Base-by-base conservation (phyloP, 495 filamentous ascomycete genomes). In the Neurospora sp. region DNA sequence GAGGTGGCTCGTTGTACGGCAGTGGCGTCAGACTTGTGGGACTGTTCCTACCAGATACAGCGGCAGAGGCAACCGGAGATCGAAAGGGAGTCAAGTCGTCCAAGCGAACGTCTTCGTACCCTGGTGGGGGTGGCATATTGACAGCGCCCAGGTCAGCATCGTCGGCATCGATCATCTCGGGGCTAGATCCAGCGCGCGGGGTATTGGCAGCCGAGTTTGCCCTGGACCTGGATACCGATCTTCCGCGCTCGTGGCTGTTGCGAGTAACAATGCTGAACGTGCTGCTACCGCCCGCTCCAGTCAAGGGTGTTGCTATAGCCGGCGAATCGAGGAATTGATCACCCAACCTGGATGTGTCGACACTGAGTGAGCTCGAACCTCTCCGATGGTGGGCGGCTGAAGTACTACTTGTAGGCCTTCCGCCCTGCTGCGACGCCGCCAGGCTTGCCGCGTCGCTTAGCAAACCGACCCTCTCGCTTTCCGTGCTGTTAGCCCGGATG, bases 401-500 rank as follows among this genome's bases (percentile, higher is more conserved):
- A 69, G 75, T 48, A 69, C 42, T 38, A 37, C 35, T 37, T 5
- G 35, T 37, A 42, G 31, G 40, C 37, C 31, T 71, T 41, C 37
- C 27, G 10, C 39, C 53, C 53, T 61, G 35, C 22, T 65, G 40
- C 39, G 20, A 41, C 12, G 70, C 71, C 8, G 81, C 84, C 74
- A 92, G 90, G 73, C 85, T 87, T 4, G 90, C 90, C 10, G 91
- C 89, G 73, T 92, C 89, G 27, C 88, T 89, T 5, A 97, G 84
- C 4, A 97, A 85, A 3, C 93, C 93, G 16, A 89, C 82, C 16
- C 88, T 83, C 77, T 97, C 92, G 44, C 91, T 93, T 73, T 95
- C 93, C 31, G 85, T 85, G 68, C 92, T 95, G 75, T 90, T 91
- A 20, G 93, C 93, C 48, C 96, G 89, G 71, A 99, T 81, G 16